Evolutionary conservation across 352 stramenopile genomes (phyloP), one percentile per base, ranked within the genome.

Genomic region (Phytophthora fragariae): DNA sequence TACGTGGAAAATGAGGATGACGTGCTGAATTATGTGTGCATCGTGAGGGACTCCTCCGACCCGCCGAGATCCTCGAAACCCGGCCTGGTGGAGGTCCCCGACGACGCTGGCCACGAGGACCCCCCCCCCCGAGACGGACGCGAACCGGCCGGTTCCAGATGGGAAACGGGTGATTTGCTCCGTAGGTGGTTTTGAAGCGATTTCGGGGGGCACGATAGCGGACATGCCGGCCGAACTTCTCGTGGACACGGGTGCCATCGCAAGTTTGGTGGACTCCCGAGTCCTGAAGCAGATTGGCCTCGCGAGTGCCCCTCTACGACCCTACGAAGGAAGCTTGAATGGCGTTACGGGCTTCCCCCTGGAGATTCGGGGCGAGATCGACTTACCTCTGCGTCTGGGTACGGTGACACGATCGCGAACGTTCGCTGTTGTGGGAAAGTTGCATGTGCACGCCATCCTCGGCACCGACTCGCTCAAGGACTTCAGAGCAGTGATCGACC

Each of bases 401-500:
- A 21, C 35, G 19, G 7, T 62, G 1, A 37, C 50, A 0, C 4
- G 9, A 0, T 14, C 7, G 0, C 24, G n/a, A 24, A 27, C 5
- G 2, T 53, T 9, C 15, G 29, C 46, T 9, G 56, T 27, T 0
- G 56, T 37, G 4, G 56, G 54, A 0, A 10, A 39, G n/a, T 11
- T 62, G 37, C 17, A 39, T 11, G 9, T 27, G 3, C 35, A 62
- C 11, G 39, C 33, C 1, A 31, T 31, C 4, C 29, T 31, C 29
- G 29, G 29, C 29, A 31, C 29, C 2, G 29, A 31, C 4, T 7
- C 39, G 1, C 19, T 62, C 8, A 10, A 11, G 0, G 37, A 7
- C 0, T 62, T 62, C 14, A 19, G 21, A 6, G 56, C 56, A 3
- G 56, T 62, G 10, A 62, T 62, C 5, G 56, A 62, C 5, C 19